phyloP scores from a whole-genome alignment of 208 protist genomes.

The Leishmania tropica region DNA sequence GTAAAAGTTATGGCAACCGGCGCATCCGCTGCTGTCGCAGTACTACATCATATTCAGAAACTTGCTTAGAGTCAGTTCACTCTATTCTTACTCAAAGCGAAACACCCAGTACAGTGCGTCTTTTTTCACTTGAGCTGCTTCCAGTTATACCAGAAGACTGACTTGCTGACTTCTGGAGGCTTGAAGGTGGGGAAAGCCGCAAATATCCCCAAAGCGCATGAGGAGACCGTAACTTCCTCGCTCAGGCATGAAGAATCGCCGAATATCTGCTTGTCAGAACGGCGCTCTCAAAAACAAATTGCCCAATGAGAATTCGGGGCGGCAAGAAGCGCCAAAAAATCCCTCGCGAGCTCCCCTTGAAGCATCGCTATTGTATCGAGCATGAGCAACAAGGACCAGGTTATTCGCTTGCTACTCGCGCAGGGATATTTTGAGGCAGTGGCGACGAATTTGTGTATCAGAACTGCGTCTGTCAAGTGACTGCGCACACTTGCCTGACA shows the following conservation, averaged over 20 bases:
- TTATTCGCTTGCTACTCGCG: too few species aligned
- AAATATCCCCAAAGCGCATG: neutral
- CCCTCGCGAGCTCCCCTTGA: neutral
- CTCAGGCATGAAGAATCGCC: neutral
- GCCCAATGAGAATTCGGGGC: neutral
- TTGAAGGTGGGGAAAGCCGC: neutral
- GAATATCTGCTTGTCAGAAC: neutral
- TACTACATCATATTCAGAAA: neutral
- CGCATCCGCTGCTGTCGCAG: neutral
- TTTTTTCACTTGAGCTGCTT: neutral
- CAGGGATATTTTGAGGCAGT: too few species aligned
- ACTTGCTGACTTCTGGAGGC: neutral
- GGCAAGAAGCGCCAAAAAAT: neutral
- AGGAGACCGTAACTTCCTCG: neutral
- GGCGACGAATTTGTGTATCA: too few species aligned
- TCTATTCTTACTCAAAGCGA: neutral
- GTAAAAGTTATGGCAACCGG: too few species aligned
- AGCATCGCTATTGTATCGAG: neutral
- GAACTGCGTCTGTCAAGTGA: neutral
- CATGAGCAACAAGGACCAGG: too few species aligned
- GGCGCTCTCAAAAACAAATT: neutral
- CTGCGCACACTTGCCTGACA: neutral
- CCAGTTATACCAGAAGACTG: neutral
- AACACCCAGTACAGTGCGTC: neutral
- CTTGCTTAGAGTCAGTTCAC: neutral